Base-by-base conservation (phyloP, 257 asterid species). In the Paulownia fortunei region DNA sequence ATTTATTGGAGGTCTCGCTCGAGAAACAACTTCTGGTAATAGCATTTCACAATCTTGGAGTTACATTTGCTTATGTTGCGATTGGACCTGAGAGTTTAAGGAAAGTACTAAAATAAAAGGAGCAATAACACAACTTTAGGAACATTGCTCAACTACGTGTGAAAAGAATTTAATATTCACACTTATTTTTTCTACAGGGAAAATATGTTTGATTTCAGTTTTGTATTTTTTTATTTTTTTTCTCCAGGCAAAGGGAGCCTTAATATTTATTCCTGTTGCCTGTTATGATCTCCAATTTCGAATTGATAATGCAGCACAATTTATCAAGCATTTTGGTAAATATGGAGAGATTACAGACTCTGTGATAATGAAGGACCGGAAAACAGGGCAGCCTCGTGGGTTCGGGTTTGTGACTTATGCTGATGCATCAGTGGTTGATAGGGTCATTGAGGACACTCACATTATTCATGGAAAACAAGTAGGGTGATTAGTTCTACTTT, bases 291-390 rank as follows among this genome's bases (percentile, higher is more conserved):
- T 46, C 75, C 64, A 63, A 65, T 2, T 54, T n/a, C 32, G 73
- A 41, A 52, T 13, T 72, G 19, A 36, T 47, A 21, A 67, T 76
- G 79, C 82, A 86, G 87, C 84, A 0, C 88, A 87, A 82, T 87
- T 87, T 80, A 72, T 89, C 77, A 85, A 89, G 84, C 81, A 89
- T 69, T 89, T 89, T 69, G 88, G 89, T 26, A 87, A 87, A 72
- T 89, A 87, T 74, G 93, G 93, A 27, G 89, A 89, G 63, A 85
- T 89, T 65, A 88, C 89, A 70, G 91, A 88, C 68, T 88, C 93
- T 0, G 93, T 88, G 76, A 87, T 88, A 60, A 89, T 89, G 93
- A 89, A 86, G 81, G 91, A 89, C 65, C 77, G 86, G 77, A 82
- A 76, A 42, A 83, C 91, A 0, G 91, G 93, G 56, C 93, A 82